Evolutionary conservation across 192 early-diverging fungal species (phyloP).

Genomic region (Chytriomyces sp.): DNA sequence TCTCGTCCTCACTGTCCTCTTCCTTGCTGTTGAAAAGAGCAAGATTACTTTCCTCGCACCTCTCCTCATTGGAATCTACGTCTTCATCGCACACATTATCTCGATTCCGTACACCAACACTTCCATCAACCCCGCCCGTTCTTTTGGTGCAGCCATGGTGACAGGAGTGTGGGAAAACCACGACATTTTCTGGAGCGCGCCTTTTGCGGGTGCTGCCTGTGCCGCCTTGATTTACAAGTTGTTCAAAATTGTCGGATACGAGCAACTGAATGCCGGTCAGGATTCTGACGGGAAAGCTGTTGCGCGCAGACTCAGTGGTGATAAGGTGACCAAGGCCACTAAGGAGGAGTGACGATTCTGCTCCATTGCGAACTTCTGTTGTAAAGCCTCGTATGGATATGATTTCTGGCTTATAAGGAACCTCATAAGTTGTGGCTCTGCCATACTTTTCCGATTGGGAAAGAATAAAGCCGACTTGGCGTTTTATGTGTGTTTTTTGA

Average conservation of each 20-base stretch:
- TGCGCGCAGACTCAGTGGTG: neutral
- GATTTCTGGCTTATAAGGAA: no score
- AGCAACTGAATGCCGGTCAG: conserved; percentile 26
- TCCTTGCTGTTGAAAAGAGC: conserved; percentile 50
- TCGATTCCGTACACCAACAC: conserved; percentile 50
- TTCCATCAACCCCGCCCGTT: conserved; percentile 68
- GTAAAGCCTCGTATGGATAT: no score
- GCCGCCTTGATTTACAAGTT: conserved; percentile 40
- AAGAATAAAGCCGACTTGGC: no score
- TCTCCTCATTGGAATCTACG: conserved; percentile 42
- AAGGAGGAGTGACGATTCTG: no score
- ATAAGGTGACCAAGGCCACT: no score
- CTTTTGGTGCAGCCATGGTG: conserved; percentile 61
- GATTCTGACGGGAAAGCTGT: conserved; percentile 1
- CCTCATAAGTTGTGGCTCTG: no score
- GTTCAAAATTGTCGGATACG: conserved; percentile 38
- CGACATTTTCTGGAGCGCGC: conserved; percentile 66
- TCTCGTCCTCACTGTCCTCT: conserved; percentile 43
- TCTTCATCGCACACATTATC: conserved; percentile 48
- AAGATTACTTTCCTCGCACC: conserved; percentile 45
- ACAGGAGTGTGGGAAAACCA: conserved; percentile 50
- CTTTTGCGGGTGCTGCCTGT: conserved; percentile 7
- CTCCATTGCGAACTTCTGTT: no score
- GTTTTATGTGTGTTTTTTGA: no score
- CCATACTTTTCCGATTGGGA: no score